Evolutionary conservation across 768 basidiomycete genomes (phyloP), one percentile per base, ranked within the genome.

Genomic region (Boletus fagicola): DNA sequence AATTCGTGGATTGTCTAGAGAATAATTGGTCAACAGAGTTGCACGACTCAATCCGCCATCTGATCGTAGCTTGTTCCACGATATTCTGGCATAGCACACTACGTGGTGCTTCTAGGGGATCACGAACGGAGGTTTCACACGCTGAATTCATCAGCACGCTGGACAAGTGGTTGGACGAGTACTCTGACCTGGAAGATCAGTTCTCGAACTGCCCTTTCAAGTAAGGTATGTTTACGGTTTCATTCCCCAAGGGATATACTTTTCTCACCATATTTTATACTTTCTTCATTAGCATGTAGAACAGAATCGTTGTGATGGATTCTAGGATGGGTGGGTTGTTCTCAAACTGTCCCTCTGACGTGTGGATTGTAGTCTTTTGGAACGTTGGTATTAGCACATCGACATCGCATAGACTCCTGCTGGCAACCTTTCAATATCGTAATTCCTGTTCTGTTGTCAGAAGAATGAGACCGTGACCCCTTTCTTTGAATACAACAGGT

Each of bases 181-280:
- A 58, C 8, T 20, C 46, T 10, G 2, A 33, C 22, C 36, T 53
- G 7, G 52, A 58, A 54, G 45, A 47, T 40, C 5, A 20, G 22
- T 58, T 38, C 31, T 58, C 49, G 4, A 56, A 45, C 9, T 58
- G 48, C 11, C 57, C 53, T 9, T 56, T 56, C n/a, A 18, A 38
- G 16, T 7, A 44, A 28, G 24, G 52, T 42, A 20, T n/a, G 56
- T 53, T 18, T 7, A 20, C 5, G 5, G 24, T 9, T 8, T 24
- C 20, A 12, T 16, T 12, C 8, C 6, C 2, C 3, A 16, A 10
- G 8, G 1, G 20, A 9, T 20, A 18, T 8, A 13, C 5, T 26
- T 53, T n/a, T 18, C 43, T 53, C 18, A 53, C 24, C 12, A 9
- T 28, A 3, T 5, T 26, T 15, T 13, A 3, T 26, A 7, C 2